phyloP scores from a whole-genome alignment of 2,329 filamentous ascomycete genomes.

The Daldinia eschscholtzii region DNA sequence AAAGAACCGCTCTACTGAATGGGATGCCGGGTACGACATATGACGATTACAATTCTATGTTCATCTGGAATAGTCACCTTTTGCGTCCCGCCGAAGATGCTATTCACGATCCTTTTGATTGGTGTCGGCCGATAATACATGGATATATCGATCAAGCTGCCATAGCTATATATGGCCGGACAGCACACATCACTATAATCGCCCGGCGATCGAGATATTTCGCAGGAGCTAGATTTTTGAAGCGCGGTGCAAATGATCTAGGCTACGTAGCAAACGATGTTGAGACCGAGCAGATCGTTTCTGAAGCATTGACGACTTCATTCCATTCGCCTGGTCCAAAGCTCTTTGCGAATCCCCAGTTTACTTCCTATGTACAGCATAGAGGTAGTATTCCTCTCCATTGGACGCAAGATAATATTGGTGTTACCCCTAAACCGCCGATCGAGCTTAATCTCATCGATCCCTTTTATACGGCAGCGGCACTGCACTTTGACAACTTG shows the following conservation, averaged over 20 bases:
- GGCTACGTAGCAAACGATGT: constrained; percentile 99
- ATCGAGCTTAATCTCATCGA: constrained; percentile 97
- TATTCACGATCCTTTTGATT: constrained; percentile 88
- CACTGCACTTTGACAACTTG: constrained; percentile 93
- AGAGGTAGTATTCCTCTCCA: constrained; percentile 95
- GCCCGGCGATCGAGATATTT: constrained; percentile 93
- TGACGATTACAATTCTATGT: constrained; percentile 90
- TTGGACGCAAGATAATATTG: constrained; percentile 97
- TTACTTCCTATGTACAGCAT: constrained; percentile 97
- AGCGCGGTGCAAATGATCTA: constrained; percentile 92
- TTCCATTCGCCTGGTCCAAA: constrained; percentile 91
- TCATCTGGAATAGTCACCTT: constrained; percentile 96
- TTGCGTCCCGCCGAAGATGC: constrained; percentile 78
- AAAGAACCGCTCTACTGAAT: constrained; percentile 77
- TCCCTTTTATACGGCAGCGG: constrained; percentile 93
- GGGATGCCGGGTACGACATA: constrained; percentile 70
- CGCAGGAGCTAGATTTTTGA: constrained; percentile 92
- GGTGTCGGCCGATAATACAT: constrained; percentile 96
- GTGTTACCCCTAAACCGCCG: constrained; percentile 94
- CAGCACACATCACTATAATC: constrained; percentile 93
- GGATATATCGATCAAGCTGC: constrained; percentile 95
- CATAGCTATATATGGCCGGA: constrained; percentile 86
- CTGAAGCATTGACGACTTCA: constrained; percentile 92
- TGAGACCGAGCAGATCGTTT: constrained; percentile 98
- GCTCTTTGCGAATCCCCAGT: constrained; percentile 88